Base-by-base conservation (phyloP, 371 early-diverging fungal species). In the Rhizomucor miehei region DNA sequence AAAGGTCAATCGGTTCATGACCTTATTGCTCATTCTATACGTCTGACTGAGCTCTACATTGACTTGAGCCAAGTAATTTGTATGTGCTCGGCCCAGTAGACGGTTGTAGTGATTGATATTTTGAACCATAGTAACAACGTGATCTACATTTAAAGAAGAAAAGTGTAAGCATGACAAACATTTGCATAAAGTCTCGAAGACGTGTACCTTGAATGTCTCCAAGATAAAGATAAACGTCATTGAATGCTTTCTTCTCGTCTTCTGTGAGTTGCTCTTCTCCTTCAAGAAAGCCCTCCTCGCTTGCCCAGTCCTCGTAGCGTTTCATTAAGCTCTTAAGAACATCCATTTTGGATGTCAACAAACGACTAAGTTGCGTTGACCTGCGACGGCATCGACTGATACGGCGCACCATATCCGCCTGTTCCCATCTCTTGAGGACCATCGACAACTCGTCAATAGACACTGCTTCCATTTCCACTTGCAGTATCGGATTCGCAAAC, bases 181-280 rank as follows among this genome's bases (percentile, higher is more conserved):
- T n/a, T n/a, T n/a, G n/a, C n/a, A n/a, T n/a, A n/a, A n/a, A n/a
- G n/a, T n/a, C n/a, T n/a, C n/a, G n/a, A n/a, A n/a, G n/a, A n/a
- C n/a, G n/a, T 38, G 35, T 77, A 81, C 82, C 82, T 70, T 93
- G 90, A 62, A 97, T 93, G 71, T 97, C 98, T 14, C 92, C 91
- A 38, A 96, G 69, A 60, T 96, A 97, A 11, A 86, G 60, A 6
- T 75, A 63, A 5, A 84, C 83, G 52, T 85, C 85, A 19, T 62
- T 75, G 16, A 68, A 62, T 10, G 67, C 52, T 20, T 66, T 71
- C 9, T 44, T 52, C 10, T 23, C 46, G 35, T 52, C 51, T 1
- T 25, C 45, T 13, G 57, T 50, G 35, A 51, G 25, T 11, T 20
- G 46, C 29, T 51, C 45, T 5, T 57, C 51, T 11, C 37, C 38